Base-by-base conservation (phyloP, 352 stramenopile genomes). In the Hyaloperonospora arabidopsidis region DNA sequence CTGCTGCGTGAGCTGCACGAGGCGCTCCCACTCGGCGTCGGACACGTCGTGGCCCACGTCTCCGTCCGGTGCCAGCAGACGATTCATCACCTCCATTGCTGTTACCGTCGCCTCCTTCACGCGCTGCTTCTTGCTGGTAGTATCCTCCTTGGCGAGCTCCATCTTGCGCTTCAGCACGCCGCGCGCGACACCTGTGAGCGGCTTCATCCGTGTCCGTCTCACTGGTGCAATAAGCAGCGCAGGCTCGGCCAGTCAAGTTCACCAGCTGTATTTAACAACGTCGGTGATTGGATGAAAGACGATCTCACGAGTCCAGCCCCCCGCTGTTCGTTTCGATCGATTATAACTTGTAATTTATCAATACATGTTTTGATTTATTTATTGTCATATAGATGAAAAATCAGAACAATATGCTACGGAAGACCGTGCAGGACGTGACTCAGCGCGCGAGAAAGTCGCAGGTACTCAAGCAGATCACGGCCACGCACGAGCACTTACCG, bases 11-110 rank as follows among this genome's bases (percentile, higher is more conserved):
- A 91, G 60, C 52, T 73, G 23, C 46, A 91, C 79, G 45, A 94
- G 74, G 43, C 55, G 50, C 43, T 92, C 73, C 69, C 79, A 94
- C 56, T 92, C 76, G 36, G 18, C 64, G 51, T 81, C 67, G 10
- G 39, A 51, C 39, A 85, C 76, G 32, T 70, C 53, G 67, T 87
- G 86, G 56, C 65, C 77, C 34, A 85, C 58, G 15, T 79, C 63
- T 41, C 70, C 73, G 0, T 36, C 50, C 12, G 64, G 64, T n/a
- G 61, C 61, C 49, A 91, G 57, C 41, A 82, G 59, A 38, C 57
- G 51, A 47, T 87, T 76, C 68, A 91, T 91, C 45, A 86, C 76
- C 45, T 89, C 75, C 40, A 86, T 77, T 23, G 81, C 81, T 19
- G 79, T 72, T 19, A 74, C 50, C 12, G 81, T 82, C 22, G 80